Evolutionary conservation across 1,284 basidiomycete genomes (phyloP).

Genomic region (Microbotryum scabiosae): DNA sequence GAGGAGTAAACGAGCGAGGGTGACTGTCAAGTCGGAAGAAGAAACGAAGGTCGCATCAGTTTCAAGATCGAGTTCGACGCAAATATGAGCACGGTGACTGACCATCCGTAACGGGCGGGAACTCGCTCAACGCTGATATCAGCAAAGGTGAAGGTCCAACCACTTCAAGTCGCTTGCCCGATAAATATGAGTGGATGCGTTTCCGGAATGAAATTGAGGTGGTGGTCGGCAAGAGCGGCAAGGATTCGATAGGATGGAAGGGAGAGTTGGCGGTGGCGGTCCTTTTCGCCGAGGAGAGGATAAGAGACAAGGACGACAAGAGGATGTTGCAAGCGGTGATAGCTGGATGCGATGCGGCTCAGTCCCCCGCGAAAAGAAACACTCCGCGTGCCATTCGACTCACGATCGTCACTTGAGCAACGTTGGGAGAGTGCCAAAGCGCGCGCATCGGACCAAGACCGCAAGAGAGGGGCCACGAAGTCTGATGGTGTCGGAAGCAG

Average conservation of each 20-base stretch:
- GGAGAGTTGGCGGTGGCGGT: too few relatives aligned
- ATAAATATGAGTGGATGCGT: not conserved
- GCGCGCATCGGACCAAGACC: not conserved
- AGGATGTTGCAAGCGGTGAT: not conserved
- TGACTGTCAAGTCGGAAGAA: not conserved
- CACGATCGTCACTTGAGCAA: too few relatives aligned
- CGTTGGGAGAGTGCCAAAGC: too few relatives aligned
- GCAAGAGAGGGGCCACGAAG: constrained; percentile 5
- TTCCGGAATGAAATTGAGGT: not conserved
- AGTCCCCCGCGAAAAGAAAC: not conserved
- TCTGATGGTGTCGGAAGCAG: not conserved
- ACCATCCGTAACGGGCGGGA: constrained; percentile 11
- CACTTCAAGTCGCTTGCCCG: too few relatives aligned
- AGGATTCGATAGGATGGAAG: too few relatives aligned
- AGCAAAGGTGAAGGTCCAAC: constrained; percentile 14
- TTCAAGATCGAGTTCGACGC: not conserved
- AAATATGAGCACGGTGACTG: not conserved
- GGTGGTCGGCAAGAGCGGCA: too few relatives aligned
- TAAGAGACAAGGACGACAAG: not conserved
- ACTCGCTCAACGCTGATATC: constrained; percentile 1
- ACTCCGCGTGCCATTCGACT: not conserved
- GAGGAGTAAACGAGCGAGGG: constrained; percentile 18
- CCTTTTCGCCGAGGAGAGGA: not conserved
- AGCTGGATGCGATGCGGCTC: not conserved
- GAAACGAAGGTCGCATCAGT: not conserved